Evolutionary conservation across 768 basidiomycete species (phyloP), one percentile per base, ranked within the genome.

Genomic region (Trametes villosa): DNA sequence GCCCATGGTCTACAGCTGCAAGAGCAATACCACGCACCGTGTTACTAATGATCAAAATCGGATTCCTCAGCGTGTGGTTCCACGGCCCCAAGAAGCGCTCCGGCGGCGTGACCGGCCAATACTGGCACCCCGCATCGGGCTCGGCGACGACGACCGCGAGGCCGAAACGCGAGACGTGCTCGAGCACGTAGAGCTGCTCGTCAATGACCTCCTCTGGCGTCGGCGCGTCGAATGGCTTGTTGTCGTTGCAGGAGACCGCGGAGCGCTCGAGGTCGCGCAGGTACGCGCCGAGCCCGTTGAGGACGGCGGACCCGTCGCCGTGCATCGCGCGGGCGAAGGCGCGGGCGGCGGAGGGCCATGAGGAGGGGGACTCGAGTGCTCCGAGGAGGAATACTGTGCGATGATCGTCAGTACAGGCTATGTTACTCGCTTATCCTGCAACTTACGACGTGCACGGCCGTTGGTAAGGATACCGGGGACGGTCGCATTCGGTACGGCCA

Each of bases 171-270:
- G 65, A 62, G 22, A 64, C 64, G 26, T 66, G 53, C 30, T 67
- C 44, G 36, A 66, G 65, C 11, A 70, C 65, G 31, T 66, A 59
- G 6, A 72, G 55, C 44, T 63, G 63, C 42, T 69, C 69, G 49
- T 72, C 68, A 17, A 72, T 57, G 30, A 72, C 59, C 24, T 67
- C 62, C 48, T 69, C 58, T 4, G 63, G 56, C 2, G 56, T 51
- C 15, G 65, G 67, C 8, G 58, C 41, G 3, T 60, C 29, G 53
- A 70, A 70, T 8, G 67, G 67, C 24, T 51, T 54, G 20, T 68
- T 59, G 59, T 76, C 74, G 45, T 71, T 68, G 62, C 74, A 75
- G 0, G 72, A 70, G 0, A 74, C 71, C 0, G 71, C 74, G 7
- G 62, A 59, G 9, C 72, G 69, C 17, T 65, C 64, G 18, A 69